phyloP scores from a whole-genome alignment of 306 rosid species.

The Alnus rubra region DNA sequence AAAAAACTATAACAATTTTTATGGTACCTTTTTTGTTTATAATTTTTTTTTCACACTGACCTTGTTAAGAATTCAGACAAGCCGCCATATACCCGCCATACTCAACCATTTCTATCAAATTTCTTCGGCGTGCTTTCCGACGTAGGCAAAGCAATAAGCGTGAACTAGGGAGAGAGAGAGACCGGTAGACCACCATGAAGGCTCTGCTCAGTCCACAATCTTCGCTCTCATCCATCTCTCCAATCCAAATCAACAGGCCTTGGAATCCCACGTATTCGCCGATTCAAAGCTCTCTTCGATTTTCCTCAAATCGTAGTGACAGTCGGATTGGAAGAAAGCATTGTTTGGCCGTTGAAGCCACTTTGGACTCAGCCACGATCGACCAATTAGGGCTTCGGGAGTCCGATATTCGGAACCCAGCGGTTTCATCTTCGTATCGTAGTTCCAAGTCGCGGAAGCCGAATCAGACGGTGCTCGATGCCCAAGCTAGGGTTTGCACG shows the following conservation, averaged over 20 bases:
- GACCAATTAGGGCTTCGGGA: slow-evolving; percentile 66
- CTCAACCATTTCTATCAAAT: neutral
- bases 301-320: slow-evolving; percentile 28
- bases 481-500: slow-evolving; percentile 92
- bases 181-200: slow-evolving; percentile 50
- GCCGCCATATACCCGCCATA: neutral
- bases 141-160: neutral
- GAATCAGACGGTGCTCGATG: slow-evolving; percentile 82
- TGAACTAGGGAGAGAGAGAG: neutral
- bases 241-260: slow-evolving; percentile 30
- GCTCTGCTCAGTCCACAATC: slow-evolving; percentile 47
- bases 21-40: too few species aligned
- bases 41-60: too few species aligned
- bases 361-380: slow-evolving; percentile 46
- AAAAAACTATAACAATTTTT: too few species aligned
- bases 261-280: slow-evolving; percentile 29
- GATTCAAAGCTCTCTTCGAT: slow-evolving; percentile 28
- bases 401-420: slow-evolving; percentile 59
- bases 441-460: slow-evolving; percentile 51
- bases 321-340: slow-evolving; percentile 31
- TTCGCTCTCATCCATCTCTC: slow-evolving; percentile 31
- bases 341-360: slow-evolving; percentile 35
- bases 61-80: too few species aligned
- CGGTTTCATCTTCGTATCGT: slow-evolving; percentile 79
- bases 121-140: neutral